Conservation (phyloP, 805 yeast species). For the Barnettozyma sucrosica region DNA sequence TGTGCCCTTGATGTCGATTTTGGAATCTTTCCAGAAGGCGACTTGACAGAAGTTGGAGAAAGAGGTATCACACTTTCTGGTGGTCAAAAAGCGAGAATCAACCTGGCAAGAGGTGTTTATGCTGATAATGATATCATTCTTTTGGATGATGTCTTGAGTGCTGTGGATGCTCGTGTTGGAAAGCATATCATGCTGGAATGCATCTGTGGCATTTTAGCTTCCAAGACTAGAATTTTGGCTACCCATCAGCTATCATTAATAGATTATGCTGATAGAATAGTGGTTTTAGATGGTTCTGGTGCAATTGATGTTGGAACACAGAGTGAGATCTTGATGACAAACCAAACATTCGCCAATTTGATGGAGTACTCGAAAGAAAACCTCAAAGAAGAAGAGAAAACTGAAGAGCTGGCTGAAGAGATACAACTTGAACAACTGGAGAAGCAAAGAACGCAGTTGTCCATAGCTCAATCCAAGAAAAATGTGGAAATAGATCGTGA, state of each 20-base stretch:
- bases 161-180: conserved; percentile 87
- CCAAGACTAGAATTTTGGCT: conserved; percentile 67
- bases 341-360: conserved; percentile 43
- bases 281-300: conserved; percentile 59
- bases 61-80: conserved; percentile 84
- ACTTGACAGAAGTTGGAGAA: conserved; percentile 76
- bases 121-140: conserved; percentile 60
- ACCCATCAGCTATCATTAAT: conserved; percentile 79
- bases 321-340: conserved; percentile 42
- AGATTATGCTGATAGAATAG: conserved; percentile 60
- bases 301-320: conserved; percentile 60
- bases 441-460: conserved; percentile 18
- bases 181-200: conserved; percentile 69
- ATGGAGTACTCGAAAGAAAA: conserved; percentile 40
- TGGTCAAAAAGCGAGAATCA: conserved; percentile 81
- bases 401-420: conserved; percentile 19
- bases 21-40: conserved; percentile 66
- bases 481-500: background rate
- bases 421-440: conserved; percentile 26
- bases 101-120: conserved; percentile 75
- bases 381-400: conserved; percentile 25
- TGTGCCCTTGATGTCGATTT: conserved; percentile 68
- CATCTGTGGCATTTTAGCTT: conserved; percentile 48
- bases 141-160: conserved; percentile 75
- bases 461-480: conserved; percentile 18